Conservation (phyloP, 2,329 filamentous ascomycete genomes). For the Orbilia quercus region DNA sequence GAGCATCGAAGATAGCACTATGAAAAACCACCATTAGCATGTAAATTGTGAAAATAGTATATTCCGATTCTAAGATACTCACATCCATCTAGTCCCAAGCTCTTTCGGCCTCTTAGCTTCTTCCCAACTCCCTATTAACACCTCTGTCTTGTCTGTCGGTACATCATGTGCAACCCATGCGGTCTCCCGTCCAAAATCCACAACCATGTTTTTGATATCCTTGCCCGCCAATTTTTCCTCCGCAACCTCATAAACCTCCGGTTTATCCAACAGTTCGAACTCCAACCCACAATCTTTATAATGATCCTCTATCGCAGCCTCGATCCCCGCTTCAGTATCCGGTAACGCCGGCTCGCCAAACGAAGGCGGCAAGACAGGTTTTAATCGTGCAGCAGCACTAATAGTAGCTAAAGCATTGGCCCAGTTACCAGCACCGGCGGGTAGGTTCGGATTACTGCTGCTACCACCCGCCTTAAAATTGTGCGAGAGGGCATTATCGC, state of each 20-base stretch:
- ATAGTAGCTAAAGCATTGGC: constrained; percentile 35
- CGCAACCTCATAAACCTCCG: constrained; percentile 37
- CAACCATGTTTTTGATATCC: constrained; percentile 50
- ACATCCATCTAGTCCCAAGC: constrained; percentile 54
- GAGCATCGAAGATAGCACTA: constrained; percentile 55
- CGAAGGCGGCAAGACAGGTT: constrained; percentile 43
- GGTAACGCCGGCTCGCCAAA: constrained; percentile 36
- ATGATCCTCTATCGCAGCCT: constrained; percentile 37
- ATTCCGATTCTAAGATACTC: constrained; percentile 10
- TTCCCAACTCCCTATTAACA: constrained; percentile 40
- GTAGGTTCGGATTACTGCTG: constrained; percentile 10
- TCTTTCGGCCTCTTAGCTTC: constrained; percentile 42
- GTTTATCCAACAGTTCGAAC: constrained; percentile 39
- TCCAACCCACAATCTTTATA: constrained; percentile 51
- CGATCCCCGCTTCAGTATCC: constrained; percentile 38
- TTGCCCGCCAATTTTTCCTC: constrained; percentile 47
- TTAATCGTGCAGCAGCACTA: constrained; percentile 31
- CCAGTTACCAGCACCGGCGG: constrained; percentile 1
- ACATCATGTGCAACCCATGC: constrained; percentile 52
- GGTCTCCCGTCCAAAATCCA: constrained; percentile 55
- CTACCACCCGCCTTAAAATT: constrained; percentile 23
- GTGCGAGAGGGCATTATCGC: constrained; percentile 46
- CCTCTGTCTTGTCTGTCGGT: constrained; percentile 40
- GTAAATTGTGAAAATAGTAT: not conserved
- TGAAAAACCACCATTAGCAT: constrained; percentile 5